Evolutionary conservation across 1,139 yeast genomes (phyloP), one percentile per base, ranked within the genome.

Genomic region (Debaryomyces psychrophilus): DNA sequence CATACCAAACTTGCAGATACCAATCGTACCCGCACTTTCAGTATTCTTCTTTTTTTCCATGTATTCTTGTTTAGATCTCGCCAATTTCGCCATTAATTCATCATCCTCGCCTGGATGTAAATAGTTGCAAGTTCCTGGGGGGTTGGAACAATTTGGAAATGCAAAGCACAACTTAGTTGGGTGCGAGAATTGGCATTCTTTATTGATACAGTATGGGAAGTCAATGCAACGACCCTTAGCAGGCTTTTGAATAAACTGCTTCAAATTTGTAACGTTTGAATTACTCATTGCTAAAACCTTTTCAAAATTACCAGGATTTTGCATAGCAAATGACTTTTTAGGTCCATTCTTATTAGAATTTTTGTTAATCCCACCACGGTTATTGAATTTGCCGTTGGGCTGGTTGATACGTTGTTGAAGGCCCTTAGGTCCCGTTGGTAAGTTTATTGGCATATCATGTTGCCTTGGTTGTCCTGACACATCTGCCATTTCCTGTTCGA

Each of bases 41-140:
- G 63, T 49, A 46, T 57, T 59, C 44, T 65, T 71, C 60, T 65
- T 72, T 60, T 65, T 72, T 50, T 77, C 80, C 43, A 62, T 58
- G 57, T 63, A 77, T 57, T 79, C 82, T 55, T 76, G 76, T 59
- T 76, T 79, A 17, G 82, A 76, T 58, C 75, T 77, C 58, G 83
- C 88, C 49, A 83, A 71, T 62, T 83, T 87, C 35, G 80, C 82
- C 67, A 85, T 82, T 57, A 87, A 72, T 33, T 69, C 89, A 54
- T 79, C 85, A 64, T 89, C 97, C 67, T 89, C 89, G 50, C 87
- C 88, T 8, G 95, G 92, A 63, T 90, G 97, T 56, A 90, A 71
- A 58, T 71, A 88, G 54, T 82, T 84, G 67, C 97, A 90, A 0
- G 95, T 87, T 15, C 95, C 95, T 23, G 87, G 86, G 5, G 85